Conservation (phyloP, 2,329 filamentous ascomycete species). For the Colletotrichum acutatum region DNA sequence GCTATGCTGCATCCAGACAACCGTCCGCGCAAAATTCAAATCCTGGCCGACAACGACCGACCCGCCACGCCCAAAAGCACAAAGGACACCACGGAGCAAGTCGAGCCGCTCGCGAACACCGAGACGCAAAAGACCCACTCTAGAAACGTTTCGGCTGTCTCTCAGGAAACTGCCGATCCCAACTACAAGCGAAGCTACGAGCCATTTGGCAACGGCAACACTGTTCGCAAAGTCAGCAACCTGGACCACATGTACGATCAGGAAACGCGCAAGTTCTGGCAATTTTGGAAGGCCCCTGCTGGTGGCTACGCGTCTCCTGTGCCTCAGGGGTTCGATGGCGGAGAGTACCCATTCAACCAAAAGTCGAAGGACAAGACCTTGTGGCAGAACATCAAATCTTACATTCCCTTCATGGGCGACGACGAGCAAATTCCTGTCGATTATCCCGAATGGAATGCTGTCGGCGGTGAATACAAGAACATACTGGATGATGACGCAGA, state of each 20-base stretch:
- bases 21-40: constrained; percentile 43
- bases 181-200: constrained; percentile 45
- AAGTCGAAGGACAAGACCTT: constrained; percentile 57
- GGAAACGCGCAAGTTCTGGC: constrained; percentile 63
- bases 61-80: constrained; percentile 15
- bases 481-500: constrained; percentile 65
- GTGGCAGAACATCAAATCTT: constrained; percentile 61
- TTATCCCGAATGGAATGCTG: constrained; percentile 73
- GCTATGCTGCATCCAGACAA: constrained; percentile 39
- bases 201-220: constrained; percentile 55
- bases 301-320: constrained; percentile 71
- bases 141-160: constrained; percentile 49
- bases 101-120: constrained; percentile 40
- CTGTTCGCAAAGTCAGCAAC: constrained; percentile 61
- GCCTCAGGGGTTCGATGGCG: constrained; percentile 64
- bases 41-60: constrained; percentile 47
- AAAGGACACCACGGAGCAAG: constrained; percentile 11
- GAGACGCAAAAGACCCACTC: constrained; percentile 49
- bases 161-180: constrained; percentile 51
- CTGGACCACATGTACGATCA: constrained; percentile 60
- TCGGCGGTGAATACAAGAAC: constrained; percentile 64
- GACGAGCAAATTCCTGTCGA: constrained; percentile 52
- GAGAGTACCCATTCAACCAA: constrained; percentile 52
- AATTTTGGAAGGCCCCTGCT: constrained; percentile 73
- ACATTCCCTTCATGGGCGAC: constrained; percentile 61